Evolutionary conservation across 495 filamentous ascomycete species (phyloP), one percentile per base, ranked within the genome.

Genomic region (Hyaloscypha bicolor): DNA sequence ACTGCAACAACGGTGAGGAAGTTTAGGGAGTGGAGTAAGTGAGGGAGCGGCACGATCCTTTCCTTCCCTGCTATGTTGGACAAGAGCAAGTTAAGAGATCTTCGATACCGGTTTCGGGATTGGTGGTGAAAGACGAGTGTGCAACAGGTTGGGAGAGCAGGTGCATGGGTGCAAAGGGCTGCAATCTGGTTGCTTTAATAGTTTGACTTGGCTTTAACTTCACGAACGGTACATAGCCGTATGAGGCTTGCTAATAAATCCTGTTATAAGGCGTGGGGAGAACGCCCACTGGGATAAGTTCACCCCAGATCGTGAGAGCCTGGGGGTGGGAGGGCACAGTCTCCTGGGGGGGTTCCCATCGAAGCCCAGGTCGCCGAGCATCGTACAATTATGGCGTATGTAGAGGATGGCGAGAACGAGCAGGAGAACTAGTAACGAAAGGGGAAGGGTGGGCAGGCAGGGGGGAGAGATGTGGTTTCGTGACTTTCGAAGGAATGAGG

Each of bases 121-220:
- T 19, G 42, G 16, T 19, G 9, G 11, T 19, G 9, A 16, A 48
- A 48, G 42, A 48, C 9, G 42, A 48, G 42, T 6, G 42, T 48
- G 35, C 11, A 48, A 14, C 8, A 14, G 42, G 35, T 3, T 48
- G 9, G 42, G 42, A 19, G 16, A 48, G 42, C 42, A 14, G 42
- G 42, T 48, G 3, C 16, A 19, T 48, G 42, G 16, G 6, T 11
- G 42, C 9, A 14, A 14, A 48, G 9, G 9, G 42, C 16, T 57
- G 65, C 62, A 65, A 62, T 63, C 48, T 60, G 61, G 55, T 64
- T 57, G 64, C 66, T 64, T 64, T 69, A 69, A 62, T 65, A 65
- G 61, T 65, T 52, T 56, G 8, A 37, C 32, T n/a, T 14, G 22
- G 56, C 32, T 31, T 58, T 21, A 9, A n/a, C 30, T 32, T 6